phyloP scores from a whole-genome alignment of 2,329 filamentous ascomycete genomes.

The Dactylellina leptospora region DNA sequence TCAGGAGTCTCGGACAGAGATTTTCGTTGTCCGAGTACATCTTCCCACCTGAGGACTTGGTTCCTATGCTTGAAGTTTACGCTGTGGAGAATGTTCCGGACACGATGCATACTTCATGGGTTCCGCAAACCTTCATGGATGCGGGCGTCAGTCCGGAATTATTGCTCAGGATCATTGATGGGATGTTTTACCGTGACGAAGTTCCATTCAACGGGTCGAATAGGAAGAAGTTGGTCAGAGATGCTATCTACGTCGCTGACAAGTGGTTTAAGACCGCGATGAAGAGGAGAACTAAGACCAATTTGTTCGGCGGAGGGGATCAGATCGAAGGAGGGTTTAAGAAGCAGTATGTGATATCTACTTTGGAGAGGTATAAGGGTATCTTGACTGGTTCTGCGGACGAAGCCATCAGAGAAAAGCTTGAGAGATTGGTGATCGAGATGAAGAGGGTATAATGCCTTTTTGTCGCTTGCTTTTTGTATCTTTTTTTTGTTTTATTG shows the following conservation, averaged over 20 bases:
- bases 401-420: slow-evolving; percentile 40
- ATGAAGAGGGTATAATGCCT: slow-evolving; percentile 39
- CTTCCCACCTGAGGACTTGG: slow-evolving; percentile 66
- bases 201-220: slow-evolving; percentile 70
- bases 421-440: slow-evolving; percentile 52
- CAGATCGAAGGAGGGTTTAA: slow-evolving; percentile 53
- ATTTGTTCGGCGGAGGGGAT: slow-evolving; percentile 36
- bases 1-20: slow-evolving; percentile 72
- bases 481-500: slow-evolving; percentile 3
- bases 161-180: slow-evolving; percentile 70
- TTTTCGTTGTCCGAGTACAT: slow-evolving; percentile 73
- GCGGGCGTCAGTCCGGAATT: slow-evolving; percentile 71
- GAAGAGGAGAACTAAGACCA: slow-evolving; percentile 39
- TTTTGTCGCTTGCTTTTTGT: slow-evolving; percentile 4
- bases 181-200: slow-evolving; percentile 74
- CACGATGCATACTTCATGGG: slow-evolving; percentile 62
- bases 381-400: slow-evolving; percentile 23
- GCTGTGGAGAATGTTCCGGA: slow-evolving; percentile 69
- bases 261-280: slow-evolving; percentile 66
- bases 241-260: slow-evolving; percentile 70
- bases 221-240: slow-evolving; percentile 68
- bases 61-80: slow-evolving; percentile 72
- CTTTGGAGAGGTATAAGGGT: slow-evolving; percentile 42
- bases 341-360: slow-evolving; percentile 45
- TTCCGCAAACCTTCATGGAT: slow-evolving; percentile 72